phyloP scores from a whole-genome alignment of 805 yeast genomes.

The Millerozyma miso region DNA sequence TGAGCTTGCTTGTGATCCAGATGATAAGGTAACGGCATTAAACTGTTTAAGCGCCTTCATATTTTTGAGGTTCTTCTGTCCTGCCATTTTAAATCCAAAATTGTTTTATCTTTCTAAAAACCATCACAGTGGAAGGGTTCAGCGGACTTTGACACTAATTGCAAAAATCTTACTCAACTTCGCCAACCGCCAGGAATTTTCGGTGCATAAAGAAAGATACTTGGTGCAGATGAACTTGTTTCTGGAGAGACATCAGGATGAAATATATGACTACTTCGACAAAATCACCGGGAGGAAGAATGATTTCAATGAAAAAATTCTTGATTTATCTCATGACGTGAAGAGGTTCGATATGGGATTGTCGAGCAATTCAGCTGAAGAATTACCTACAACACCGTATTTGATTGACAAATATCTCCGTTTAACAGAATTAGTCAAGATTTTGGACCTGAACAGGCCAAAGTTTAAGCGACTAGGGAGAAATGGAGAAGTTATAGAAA shows the following conservation, averaged over 20 bases:
- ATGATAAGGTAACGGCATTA: slow-evolving; percentile 49
- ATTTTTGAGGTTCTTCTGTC: slow-evolving; percentile 62
- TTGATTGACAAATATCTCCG: slow-evolving; percentile 63
- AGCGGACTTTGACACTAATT: slow-evolving; percentile 73
- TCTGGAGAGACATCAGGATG: slow-evolving; percentile 50
- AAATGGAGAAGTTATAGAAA: not conserved
- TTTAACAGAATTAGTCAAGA: slow-evolving; percentile 52
- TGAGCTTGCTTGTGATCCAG: slow-evolving; percentile 57
- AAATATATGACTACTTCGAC: slow-evolving; percentile 66
- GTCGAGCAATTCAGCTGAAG: slow-evolving; percentile 47
- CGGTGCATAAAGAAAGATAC: slow-evolving; percentile 82
- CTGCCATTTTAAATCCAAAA: slow-evolving; percentile 88
- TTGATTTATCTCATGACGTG: slow-evolving; percentile 54
- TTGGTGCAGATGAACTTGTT: slow-evolving; percentile 67
- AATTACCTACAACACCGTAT: slow-evolving; percentile 65
- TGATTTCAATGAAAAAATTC: slow-evolving; percentile 56
- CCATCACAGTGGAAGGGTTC: slow-evolving; percentile 68
- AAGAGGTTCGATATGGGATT: slow-evolving; percentile 56
- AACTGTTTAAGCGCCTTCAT: slow-evolving; percentile 81
- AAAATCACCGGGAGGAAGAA: slow-evolving; percentile 65
- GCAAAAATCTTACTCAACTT: slow-evolving; percentile 78
- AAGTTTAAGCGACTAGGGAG: not conserved
- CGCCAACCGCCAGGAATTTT: slow-evolving; percentile 69
- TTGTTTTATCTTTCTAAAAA: slow-evolving; percentile 66
- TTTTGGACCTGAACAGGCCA: slow-evolving; percentile 27